Evolutionary conservation across 2,329 filamentous ascomycete genomes (phyloP).

Genomic region (Leptographium flavum): DNA sequence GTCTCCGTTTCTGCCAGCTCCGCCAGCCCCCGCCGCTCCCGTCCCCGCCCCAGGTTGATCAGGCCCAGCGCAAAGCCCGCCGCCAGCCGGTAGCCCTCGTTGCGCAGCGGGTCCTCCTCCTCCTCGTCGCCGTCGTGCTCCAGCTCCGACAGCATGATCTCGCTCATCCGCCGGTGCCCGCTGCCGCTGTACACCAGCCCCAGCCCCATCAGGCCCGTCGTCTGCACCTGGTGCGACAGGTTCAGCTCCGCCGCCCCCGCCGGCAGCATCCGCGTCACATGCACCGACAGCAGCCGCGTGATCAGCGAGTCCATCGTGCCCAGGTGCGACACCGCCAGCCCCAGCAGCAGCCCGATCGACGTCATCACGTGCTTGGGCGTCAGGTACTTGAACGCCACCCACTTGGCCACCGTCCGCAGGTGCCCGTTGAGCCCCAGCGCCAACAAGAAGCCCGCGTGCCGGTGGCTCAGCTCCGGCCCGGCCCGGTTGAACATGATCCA

Average conservation of each 20-base stretch:
- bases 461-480: conserved; percentile 68
- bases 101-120: conserved; percentile 72
- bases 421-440: conserved; percentile 90
- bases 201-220: conserved; percentile 93
- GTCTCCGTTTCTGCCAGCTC: conserved; percentile 91
- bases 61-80: conserved; percentile 87
- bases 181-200: conserved; percentile 88
- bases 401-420: conserved; percentile 86
- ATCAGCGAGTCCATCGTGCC: conserved; percentile 97
- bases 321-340: conserved; percentile 82
- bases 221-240: conserved; percentile 82
- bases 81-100: conserved; percentile 91
- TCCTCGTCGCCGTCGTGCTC: conserved; percentile 71
- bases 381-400: conserved; percentile 98
- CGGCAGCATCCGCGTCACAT: conserved; percentile 89
- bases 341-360: conserved; percentile 85
- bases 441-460: conserved; percentile 88
- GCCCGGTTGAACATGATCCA: conserved; percentile 99
- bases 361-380: conserved; percentile 99
- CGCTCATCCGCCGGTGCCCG: conserved; percentile 95
- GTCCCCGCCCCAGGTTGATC: conserved; percentile 88
- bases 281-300: conserved; percentile 82
- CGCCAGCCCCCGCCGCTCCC: conserved; percentile 73
- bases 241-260: conserved; percentile 88
- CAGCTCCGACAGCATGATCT: conserved; percentile 96